phyloP scores from a whole-genome alignment of 148 eudicot genomes.

The Rhododendron henanense region DNA sequence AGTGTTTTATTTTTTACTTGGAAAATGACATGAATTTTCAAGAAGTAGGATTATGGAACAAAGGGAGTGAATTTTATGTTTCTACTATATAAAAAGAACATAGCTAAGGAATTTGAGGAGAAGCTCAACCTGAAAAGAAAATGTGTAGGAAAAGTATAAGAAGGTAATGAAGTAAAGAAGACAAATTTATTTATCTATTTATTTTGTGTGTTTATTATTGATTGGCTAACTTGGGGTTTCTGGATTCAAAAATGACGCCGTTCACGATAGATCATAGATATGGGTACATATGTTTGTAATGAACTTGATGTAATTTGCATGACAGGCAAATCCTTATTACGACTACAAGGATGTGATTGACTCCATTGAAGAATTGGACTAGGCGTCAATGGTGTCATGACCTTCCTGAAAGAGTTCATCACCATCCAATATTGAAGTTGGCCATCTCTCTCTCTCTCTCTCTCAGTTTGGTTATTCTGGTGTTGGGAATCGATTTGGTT shows the following conservation, averaged over 20 bases:
- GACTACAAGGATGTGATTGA: slow-evolving; percentile 75
- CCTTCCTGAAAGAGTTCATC: slow-evolving; percentile 23
- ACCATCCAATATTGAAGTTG: background rate
- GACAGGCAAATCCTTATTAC: slow-evolving; percentile 83
- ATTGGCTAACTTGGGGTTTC: background rate
- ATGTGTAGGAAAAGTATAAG: background rate
- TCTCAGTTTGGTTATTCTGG: background rate
- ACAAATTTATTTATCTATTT: background rate
- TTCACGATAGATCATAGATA: background rate
- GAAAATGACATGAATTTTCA: background rate
- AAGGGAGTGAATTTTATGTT: background rate
- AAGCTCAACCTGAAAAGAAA: background rate
- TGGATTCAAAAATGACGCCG: background rate
- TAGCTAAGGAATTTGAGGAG: background rate
- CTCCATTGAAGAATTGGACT: slow-evolving; percentile 88
- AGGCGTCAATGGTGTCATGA: slow-evolving; percentile 57
- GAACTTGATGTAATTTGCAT: slow-evolving; percentile 2
- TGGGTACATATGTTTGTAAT: background rate
- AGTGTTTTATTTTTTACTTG: background rate
- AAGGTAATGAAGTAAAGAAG: background rate
- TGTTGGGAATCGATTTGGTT: background rate
- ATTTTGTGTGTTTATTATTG: background rate
- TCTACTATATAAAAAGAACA: background rate
- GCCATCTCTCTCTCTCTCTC: background rate
- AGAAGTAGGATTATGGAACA: background rate